Base-by-base conservation (phyloP, 106 monocot species). In the Platanthera guangdongensis region DNA sequence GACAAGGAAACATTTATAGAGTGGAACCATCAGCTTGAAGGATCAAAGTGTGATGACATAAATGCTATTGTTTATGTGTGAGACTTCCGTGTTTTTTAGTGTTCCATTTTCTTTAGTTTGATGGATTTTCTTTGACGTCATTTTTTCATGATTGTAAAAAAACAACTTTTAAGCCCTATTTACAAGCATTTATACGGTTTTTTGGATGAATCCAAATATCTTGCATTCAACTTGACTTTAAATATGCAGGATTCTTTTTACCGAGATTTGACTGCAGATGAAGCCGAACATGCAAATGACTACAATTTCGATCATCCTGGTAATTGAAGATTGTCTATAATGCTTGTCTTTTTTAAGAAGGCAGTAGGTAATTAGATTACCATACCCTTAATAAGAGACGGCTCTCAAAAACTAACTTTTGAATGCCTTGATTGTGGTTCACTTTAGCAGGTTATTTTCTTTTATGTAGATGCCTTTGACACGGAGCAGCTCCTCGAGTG, bases 271-370 rank as follows among this genome's bases (percentile, higher is more conserved):
- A 92, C 90, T 51, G 88, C 83, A 71, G 88, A 92, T 74, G 90
- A 95, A 74, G 84, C 90, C 15, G 83, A 83, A 65, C 85, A 32
- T 69, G 92, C 83, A 22, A 84, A 90, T 45, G 90, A 95, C 76
- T 95, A 95, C 76, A 95, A 95, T 82, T 95, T 95, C 87, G 95
- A 95, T 78, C 92, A 92, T 82, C 95, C 95, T 73, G 92, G 95
- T 95, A 86, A 55, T 74, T 52, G 8, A 14, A 53, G 3, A 8
- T 14, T 10, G 53, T 53, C 14, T 53, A 53, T 53, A 53, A 14
- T 53, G 53, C 14, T 59, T 59, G 16, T 14, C 15, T 16, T 59
- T 14, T 59, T 59, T 59, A 18, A 0, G 15, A 1, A 4, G 5
- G 59, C 15, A 59, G 5, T 3, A 59, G 1, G 5, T 59, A 6